These are phyloP conservation scores for Lachnellula subtilissima DNA, from an alignment of 2,329 filamentous ascomycete genomes.

Conservation along the genomic window DNA sequence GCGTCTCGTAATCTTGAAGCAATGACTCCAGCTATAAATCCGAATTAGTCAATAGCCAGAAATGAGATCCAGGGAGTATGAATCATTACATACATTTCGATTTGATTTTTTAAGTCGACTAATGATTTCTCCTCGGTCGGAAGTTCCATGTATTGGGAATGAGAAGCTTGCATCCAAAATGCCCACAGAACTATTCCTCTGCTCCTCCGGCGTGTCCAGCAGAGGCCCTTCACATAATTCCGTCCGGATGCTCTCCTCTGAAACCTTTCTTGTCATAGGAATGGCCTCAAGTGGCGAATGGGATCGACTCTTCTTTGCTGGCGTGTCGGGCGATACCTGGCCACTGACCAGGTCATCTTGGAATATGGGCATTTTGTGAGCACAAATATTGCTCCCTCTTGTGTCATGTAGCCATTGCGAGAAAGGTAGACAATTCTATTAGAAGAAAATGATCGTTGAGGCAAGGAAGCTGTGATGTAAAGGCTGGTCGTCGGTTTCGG, in stretches of 20 bases:
- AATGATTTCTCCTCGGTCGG: slow-evolving; percentile 74
- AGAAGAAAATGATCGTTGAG: slow-evolving; percentile 4
- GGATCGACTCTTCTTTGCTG: slow-evolving; percentile 22
- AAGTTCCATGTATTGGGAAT: slow-evolving; percentile 26
- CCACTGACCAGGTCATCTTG: slow-evolving; percentile 44
- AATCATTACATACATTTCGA: slow-evolving; percentile 46
- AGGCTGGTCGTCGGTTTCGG: slow-evolving; percentile 9
- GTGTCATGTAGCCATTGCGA: slow-evolving; percentile 20
- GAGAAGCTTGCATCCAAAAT: slow-evolving; percentile 14
- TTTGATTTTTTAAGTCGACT: slow-evolving; percentile 72
- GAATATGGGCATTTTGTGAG: slow-evolving; percentile 52
- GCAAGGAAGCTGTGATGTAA: slow-evolving; percentile 1
- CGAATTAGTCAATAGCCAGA: slow-evolving; percentile 1
- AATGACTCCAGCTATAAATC: slow-evolving; percentile 26
- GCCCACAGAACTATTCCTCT: slow-evolving; percentile 2
- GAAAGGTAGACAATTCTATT: slow-evolving; percentile 5
- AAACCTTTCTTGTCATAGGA: slow-evolving; percentile 37
- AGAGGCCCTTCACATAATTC: slow-evolving; percentile 57
- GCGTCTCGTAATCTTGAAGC: slow-evolving; percentile 23
- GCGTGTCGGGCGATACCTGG: slow-evolving; percentile 13
- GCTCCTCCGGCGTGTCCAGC: slow-evolving; percentile 21
- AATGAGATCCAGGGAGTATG: not conserved
- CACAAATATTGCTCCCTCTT: slow-evolving; percentile 11
- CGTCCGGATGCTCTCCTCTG: slow-evolving; percentile 57
- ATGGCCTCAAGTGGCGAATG: slow-evolving; percentile 16